Evolutionary conservation across 1,284 basidiomycete genomes (phyloP).

Genomic region (Marasmius sp.): DNA sequence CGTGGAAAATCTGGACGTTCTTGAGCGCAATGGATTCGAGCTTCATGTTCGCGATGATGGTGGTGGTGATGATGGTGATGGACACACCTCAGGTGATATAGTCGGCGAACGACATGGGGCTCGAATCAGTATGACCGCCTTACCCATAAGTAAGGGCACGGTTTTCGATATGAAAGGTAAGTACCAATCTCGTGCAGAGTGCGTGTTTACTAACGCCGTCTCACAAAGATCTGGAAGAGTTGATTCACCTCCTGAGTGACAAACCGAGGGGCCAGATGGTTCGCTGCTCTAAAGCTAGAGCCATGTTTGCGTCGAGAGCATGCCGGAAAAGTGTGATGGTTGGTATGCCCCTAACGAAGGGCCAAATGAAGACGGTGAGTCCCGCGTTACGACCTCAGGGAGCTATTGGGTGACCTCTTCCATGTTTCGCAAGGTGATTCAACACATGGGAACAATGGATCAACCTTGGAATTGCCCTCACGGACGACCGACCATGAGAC

Average conservation of each 20-base stretch:
- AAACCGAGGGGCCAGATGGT: conserved; percentile 77
- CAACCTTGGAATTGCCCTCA: conserved; percentile 99
- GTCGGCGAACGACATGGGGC: conserved; percentile 31
- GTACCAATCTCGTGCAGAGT: background rate
- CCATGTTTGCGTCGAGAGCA: conserved; percentile 96
- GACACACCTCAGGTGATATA: conserved; percentile 32
- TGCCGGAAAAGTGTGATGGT: conserved; percentile 98
- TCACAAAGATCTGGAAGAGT: conserved; percentile 87
- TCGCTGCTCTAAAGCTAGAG: conserved; percentile 88
- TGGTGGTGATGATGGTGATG: conserved; percentile 42
- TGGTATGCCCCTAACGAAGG: conserved; percentile 76
- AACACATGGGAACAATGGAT: conserved; percentile 94
- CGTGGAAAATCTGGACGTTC: conserved; percentile 80
- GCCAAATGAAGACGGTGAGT: conserved; percentile 80
- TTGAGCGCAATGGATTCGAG: conserved; percentile 90
- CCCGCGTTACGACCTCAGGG: background rate
- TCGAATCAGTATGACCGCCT: conserved; percentile 73
- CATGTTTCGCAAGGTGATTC: conserved; percentile 63
- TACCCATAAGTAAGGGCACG: conserved; percentile 90
- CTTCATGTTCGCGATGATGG: conserved; percentile 66
- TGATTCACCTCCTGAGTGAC: conserved; percentile 85
- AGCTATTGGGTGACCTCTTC: background rate
- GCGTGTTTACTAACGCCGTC: background rate
- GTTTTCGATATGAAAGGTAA: conserved; percentile 68
- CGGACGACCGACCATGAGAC: conserved; percentile 94